Base-by-base conservation (phyloP, 2,329 filamentous ascomycete species). In the Phyllosticta citrichinensis region DNA sequence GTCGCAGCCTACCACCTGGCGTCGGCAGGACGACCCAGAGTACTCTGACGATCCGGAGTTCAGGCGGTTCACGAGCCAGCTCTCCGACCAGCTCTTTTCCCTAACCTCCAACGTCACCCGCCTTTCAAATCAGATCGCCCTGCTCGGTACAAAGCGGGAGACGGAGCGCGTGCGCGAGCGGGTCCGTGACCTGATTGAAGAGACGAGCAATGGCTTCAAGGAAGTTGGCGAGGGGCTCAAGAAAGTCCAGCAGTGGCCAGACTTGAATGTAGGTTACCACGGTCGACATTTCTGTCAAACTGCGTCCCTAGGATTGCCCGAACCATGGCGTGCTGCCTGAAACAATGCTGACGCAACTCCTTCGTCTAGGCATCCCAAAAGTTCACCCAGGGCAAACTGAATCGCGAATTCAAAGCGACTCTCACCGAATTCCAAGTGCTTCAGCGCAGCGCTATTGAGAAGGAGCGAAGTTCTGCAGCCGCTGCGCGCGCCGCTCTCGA, bases 41-140 rank as follows among this genome's bases (percentile, higher is more conserved):
- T 99, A 96, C 77, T 81, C 83, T 70, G 94, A 99, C 77, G 91
- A 97, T 73, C 94, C 94, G 57, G 91, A 91, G 65, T 99, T 97
- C 81, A 84, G 90, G 70, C 82, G 84, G 62, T 83, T 96, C 67
- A 90, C 92, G 64, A 86, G 89, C 70, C 83, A 87, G 62, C 83
- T 97, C 63, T 95, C 89, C 75, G 88, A 90, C 74, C 88, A 93
- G 74, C 82, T 99, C 57, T 96, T 97, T 78, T 86, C 87, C 64
- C 83, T 99, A 64, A 92, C 92, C 58, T 88, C 88, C 65, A 94
- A 92, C 74, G 93, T 96, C 68, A 86, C 89, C 61, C 87, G 90
- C 62, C 82, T 99, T 22, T 87, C 87, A 65, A 88, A 87, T 68
- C 90, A 97, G 75, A 85, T 97, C 64, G 85, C 85, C 51, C 85